phyloP scores from a whole-genome alignment of 1,139 yeast species.

The Suhomyces taliae region DNA sequence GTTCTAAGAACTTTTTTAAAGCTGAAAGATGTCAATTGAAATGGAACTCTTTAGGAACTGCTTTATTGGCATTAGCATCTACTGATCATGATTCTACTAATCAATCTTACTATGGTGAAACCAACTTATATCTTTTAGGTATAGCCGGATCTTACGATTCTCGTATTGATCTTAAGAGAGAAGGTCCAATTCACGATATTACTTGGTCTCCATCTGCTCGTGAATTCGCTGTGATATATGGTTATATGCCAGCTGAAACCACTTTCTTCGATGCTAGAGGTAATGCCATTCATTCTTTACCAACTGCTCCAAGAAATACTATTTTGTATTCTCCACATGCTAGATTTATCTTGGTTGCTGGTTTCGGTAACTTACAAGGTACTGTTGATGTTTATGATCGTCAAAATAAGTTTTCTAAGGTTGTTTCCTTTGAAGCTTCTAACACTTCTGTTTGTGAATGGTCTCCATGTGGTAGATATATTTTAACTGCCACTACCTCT shows the following conservation, averaged over 20 bases:
- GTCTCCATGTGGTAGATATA: constrained; percentile 97
- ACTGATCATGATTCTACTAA: constrained; percentile 95
- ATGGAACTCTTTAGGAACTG: constrained; percentile 96
- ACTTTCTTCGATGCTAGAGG: constrained; percentile 96
- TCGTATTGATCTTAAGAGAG: constrained; percentile 81
- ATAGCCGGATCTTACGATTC: constrained; percentile 92
- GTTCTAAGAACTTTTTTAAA: constrained; percentile 87
- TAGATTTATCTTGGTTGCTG: constrained; percentile 86
- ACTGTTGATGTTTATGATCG: constrained; percentile 94
- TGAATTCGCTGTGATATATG: constrained; percentile 96
- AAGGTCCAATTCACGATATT: constrained; percentile 96
- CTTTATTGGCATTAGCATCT: constrained; percentile 87
- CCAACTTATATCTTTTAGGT: constrained; percentile 85
- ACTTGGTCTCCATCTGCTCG: constrained; percentile 97
- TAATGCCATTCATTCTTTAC: constrained; percentile 77
- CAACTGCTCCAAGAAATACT: constrained; percentile 88
- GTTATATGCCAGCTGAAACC: constrained; percentile 96
- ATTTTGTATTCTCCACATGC: constrained; percentile 94
- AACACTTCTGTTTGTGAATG: constrained; percentile 95
- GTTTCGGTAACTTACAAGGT: constrained; percentile 98
- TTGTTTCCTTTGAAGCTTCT: constrained; percentile 83
- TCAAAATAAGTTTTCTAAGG: constrained; percentile 77
- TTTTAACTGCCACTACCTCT: constrained; percentile 93
- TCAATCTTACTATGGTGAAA: constrained; percentile 95
- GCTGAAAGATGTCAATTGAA: constrained; percentile 90